Percentiles rank a stretch among this genome's conserved stretches.
These are phyloP conservation scores for Glarea lozoyensis DNA, from an alignment of 495 filamentous ascomycete species.

Conservation along the genomic window DNA sequence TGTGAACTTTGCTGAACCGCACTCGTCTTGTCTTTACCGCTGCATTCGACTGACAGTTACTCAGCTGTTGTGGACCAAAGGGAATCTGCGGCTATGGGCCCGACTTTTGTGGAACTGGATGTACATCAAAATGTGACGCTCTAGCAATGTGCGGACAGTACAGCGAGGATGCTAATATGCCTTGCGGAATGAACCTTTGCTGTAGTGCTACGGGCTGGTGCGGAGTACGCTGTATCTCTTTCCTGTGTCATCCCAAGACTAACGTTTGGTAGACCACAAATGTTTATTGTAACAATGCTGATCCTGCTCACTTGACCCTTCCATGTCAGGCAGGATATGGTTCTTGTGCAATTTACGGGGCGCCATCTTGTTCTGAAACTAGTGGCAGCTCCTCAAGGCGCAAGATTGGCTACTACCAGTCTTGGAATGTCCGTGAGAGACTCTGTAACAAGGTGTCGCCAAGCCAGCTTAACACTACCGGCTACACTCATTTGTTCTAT, in stretches of 20 bases:
- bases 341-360: neutral
- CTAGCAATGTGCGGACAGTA: neutral
- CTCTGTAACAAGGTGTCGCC: neutral
- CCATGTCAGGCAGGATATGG: neutral
- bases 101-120: neutral
- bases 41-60: slow-evolving; percentile 21
- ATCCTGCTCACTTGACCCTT: neutral
- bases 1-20: no score
- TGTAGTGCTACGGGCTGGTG: neutral
- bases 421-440: neutral
- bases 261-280: neutral
- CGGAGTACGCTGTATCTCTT: no score
- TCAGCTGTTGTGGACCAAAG: neutral
- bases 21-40: neutral
- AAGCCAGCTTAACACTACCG: neutral
- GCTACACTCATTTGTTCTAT: neutral
- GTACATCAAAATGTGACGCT: neutral
- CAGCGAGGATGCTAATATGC: neutral
- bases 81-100: slow-evolving; percentile 3
- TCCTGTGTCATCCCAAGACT: no score
- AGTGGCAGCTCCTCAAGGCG: neutral
- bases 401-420: neutral
- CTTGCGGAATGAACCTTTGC: neutral
- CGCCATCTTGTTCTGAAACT: neutral
- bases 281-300: neutral